Conservation (phyloP, 108 stramenopile species). For the Cylindrotheca closterium region DNA sequence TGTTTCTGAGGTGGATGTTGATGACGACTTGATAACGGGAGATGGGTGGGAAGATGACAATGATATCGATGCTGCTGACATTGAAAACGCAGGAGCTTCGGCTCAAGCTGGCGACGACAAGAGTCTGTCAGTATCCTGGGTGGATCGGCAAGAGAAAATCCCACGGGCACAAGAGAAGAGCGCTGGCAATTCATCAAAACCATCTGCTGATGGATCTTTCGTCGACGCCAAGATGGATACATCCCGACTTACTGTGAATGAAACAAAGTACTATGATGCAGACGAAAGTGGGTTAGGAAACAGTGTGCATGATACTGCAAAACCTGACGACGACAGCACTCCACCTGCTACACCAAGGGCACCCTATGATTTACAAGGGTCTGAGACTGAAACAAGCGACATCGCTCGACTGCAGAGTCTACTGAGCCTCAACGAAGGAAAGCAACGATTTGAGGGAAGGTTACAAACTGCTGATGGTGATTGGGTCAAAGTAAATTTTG, state of each 20-base stretch:
- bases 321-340: slow-evolving; percentile 23
- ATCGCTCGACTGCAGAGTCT: slow-evolving; percentile 37
- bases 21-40: slow-evolving; percentile 26
- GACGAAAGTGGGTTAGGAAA: slow-evolving; percentile 8
- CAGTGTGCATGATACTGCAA: not conserved
- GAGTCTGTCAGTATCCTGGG: slow-evolving; percentile 27
- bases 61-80: slow-evolving; percentile 6
- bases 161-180: slow-evolving; percentile 3
- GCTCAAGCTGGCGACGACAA: slow-evolving; percentile 10
- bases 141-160: slow-evolving; percentile 12
- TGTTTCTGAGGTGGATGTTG: slow-evolving; percentile 37
- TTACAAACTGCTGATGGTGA: slow-evolving; percentile 42
- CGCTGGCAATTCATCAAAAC: not conserved
- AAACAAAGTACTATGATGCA: slow-evolving; percentile 33
- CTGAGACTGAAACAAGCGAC: slow-evolving; percentile 4
- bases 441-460: slow-evolving; percentile 15
- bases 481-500: slow-evolving; percentile 54
- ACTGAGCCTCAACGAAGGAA: slow-evolving; percentile 14
- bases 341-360: slow-evolving; percentile 29
- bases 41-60: slow-evolving; percentile 38
- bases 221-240: slow-evolving; percentile 16
- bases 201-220: slow-evolving; percentile 2
- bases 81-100: not conserved
- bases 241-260: slow-evolving; percentile 13
- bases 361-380: not conserved